Conservation (phyloP, 1,139 yeast species). For the Geotrichum europaeum region DNA sequence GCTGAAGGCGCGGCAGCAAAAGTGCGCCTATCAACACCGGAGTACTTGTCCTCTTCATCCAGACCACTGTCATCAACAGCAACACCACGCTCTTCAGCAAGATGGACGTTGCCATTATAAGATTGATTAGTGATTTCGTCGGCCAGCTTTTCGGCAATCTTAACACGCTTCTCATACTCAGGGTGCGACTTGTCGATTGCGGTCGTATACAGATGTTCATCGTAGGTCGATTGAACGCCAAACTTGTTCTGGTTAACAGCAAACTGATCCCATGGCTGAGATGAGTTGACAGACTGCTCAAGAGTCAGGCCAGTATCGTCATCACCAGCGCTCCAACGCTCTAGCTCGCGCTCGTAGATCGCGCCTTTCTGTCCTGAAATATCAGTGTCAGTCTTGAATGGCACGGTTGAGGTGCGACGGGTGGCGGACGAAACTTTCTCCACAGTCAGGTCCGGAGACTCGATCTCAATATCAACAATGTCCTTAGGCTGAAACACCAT, state of each 20-base stretch:
- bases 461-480: constrained; percentile 54
- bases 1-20: constrained; percentile 3
- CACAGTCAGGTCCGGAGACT: constrained; percentile 39
- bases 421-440: constrained; percentile 19
- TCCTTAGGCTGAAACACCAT: constrained; percentile 54
- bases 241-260: constrained; percentile 81
- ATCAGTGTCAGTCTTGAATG: constrained; percentile 78
- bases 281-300: constrained; percentile 35
- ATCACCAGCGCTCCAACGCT: constrained; percentile 80
- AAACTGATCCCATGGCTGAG: constrained; percentile 79
- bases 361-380: constrained; percentile 47
- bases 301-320: constrained; percentile 31
- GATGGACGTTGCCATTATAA: constrained; percentile 61
- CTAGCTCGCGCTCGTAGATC: constrained; percentile 62
- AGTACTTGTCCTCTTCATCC: constrained; percentile 94
- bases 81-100: constrained; percentile 87
- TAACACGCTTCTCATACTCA: constrained; percentile 58
- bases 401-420: constrained; percentile 17
- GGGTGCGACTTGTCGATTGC: constrained; percentile 70
- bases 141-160: constrained; percentile 73
- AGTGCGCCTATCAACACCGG: constrained; percentile 62
- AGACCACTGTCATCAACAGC: constrained; percentile 73
- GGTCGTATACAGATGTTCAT: constrained; percentile 87
- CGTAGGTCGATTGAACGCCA: constrained; percentile 81
- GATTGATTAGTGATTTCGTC: constrained; percentile 70